Base-by-base conservation (phyloP, 345 rosid genomes). In the Heritiera littoralis region DNA sequence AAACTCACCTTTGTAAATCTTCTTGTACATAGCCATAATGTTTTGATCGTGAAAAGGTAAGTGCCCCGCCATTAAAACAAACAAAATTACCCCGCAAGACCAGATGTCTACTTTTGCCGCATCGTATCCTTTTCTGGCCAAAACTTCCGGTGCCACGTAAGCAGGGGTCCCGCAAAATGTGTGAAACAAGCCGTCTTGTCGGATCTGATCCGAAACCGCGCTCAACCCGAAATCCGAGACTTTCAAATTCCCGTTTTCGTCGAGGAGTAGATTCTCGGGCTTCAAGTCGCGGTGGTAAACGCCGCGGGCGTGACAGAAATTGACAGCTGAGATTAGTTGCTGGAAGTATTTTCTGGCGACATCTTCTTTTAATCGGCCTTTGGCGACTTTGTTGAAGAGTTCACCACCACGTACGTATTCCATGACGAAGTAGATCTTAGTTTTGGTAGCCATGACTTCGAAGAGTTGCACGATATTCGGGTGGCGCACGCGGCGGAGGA, bases 161-260 rank as follows among this genome's bases (percentile, higher is more conserved):
- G 94, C 92, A 0, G 94, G 94, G 20, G 94, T 91, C 56, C 98
- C 98, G 7, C 98, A 94, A 17, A 91, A 91, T 55, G 98, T 94
- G 48, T 94, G 98, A 69, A 94, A 92, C 80, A 88, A 83, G 9
- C 94, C 94, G 13, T 91, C 94, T 45, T 87, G 91, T 20, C 91
- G 80, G 41, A 89, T 89, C 82, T 91, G 94, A 67, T 91, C 94
- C 8, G 94, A 87, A 61, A 93, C 92, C 5, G 98, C 92, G 20
- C 98, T 92, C 15, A 95, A 86, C 20, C 98, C 98, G 74, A 95
- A 95, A 86, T 95, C 98, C 0, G 98, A 90, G 30, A 95, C 93
- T 56, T 95, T 95, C 6, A 95, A 83, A 61, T 90, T 73, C 9
- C 95, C 98, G 52, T 86, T 82, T 4, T 89, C 92, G 73, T 95